Evolutionary conservation across 257 asterid genomes (phyloP).

Genomic region (Solanum chiquidenum): DNA sequence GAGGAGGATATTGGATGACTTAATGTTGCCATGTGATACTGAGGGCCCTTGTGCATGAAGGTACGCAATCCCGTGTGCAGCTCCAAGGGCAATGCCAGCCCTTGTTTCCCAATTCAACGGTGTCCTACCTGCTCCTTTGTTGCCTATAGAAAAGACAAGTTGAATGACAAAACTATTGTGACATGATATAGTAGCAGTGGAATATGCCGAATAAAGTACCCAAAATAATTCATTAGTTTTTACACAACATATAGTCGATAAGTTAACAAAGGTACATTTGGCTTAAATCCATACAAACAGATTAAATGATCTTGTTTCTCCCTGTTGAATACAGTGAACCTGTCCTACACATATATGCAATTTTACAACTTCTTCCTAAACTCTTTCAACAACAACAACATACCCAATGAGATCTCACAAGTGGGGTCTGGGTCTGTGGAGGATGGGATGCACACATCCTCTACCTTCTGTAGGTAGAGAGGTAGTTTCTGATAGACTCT

Average conservation of each 20-base stretch:
- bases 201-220: background rate
- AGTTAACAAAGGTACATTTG: background rate
- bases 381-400: background rate
- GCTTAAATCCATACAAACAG: background rate
- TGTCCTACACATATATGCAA: background rate
- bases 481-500: background rate
- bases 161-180: background rate
- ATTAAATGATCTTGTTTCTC: background rate
- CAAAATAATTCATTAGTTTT: background rate
- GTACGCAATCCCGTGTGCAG: slow-evolving; percentile 35
- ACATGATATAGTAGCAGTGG: background rate
- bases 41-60: slow-evolving; percentile 37
- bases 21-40: slow-evolving; percentile 41
- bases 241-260: background rate
- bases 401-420: background rate
- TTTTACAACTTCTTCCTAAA: background rate
- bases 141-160: slow-evolving; percentile 16
- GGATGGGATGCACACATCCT: background rate
- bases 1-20: slow-evolving; percentile 44
- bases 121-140: slow-evolving; percentile 38
- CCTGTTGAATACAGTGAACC: background rate
- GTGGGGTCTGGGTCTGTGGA: background rate
- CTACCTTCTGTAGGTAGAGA: background rate
- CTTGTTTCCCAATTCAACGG: slow-evolving; percentile 50
- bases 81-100: slow-evolving; percentile 32